Base-by-base conservation (phyloP, 495 filamentous ascomycete species). In the Evernia prunastri region DNA sequence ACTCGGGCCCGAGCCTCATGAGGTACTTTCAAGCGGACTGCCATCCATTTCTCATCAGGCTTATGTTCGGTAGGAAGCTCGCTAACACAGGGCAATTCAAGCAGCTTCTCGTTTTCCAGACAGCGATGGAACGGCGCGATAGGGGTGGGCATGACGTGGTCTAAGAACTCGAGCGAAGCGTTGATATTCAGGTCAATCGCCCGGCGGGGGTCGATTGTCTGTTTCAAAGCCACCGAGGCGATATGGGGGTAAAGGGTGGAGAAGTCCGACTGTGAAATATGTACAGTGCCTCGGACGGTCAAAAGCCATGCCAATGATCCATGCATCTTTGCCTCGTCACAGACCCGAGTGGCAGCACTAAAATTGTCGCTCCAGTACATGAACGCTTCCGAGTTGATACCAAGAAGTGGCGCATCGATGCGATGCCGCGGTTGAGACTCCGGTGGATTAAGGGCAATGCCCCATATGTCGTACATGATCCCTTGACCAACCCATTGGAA, bases 351-450 rank as follows among this genome's bases (percentile, higher is more conserved):
- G 29, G 86, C 73, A 43, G 78, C 74, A 39, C 79, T 70, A 64
- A 82, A 82, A 67, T 85, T 86, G 20, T 78, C 75, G 36, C 76
- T 75, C 84, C 84, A 85, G 70, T 85, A 80, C 74, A 82, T 82
- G 70, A 85, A 86, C 7, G 82, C 84, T 72, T 87, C 82, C 18
- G 78, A 81, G 64, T 84, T 86, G 71, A 87, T 79, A 23, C 77
- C 80, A 18, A 85, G 71, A 17, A 87, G 68, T 23, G 82, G 84
- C 35, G 75, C 73, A 59, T 72, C 70, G 40, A 86, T 76, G 20
- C 74, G 70, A 61, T 79, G 73, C 17, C 72, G 59, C 12, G 73
- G 63, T 10, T 77, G 69, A 54, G 74, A 65, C 45, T 74, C 70
- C 56, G 76, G 75, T 27, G 23, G 47, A 35, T 71, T 72, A 25